These are phyloP conservation scores for Nelumbo lutea DNA, from an alignment of 164 flowering plant species.

Conservation along the genomic window DNA sequence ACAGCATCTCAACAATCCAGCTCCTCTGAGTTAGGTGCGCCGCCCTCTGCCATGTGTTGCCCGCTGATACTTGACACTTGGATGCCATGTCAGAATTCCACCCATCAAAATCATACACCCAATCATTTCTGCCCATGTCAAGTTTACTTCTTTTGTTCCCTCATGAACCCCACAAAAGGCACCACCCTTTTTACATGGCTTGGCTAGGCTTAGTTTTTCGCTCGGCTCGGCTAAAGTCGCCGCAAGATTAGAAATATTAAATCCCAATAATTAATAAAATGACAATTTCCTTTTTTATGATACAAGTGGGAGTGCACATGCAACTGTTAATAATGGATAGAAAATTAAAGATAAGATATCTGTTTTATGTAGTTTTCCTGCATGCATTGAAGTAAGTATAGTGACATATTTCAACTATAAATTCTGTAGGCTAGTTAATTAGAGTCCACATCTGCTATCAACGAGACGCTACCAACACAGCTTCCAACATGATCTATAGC, in stretches of 20 bases:
- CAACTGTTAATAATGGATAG: too few relatives aligned
- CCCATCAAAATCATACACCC: conserved; percentile 27
- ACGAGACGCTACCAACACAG: too few relatives aligned
- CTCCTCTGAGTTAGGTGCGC: conserved; percentile 37
- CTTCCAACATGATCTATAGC: too few relatives aligned
- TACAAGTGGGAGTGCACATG: not conserved
- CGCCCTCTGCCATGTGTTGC: conserved; percentile 42
- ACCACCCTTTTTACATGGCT: conserved; percentile 1
- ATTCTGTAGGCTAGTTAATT: too few relatives aligned
- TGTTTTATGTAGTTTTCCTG: too few relatives aligned
- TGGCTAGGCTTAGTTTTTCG: not conserved
- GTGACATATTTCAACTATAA: too few relatives aligned
- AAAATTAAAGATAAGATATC: too few relatives aligned
- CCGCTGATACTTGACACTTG: conserved; percentile 18
- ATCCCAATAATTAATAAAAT: not conserved
- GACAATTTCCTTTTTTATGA: not conserved
- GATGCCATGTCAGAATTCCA: conserved; percentile 20
- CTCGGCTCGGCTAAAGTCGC: not conserved
- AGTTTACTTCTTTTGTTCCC: not conserved
- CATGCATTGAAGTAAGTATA: too few relatives aligned
- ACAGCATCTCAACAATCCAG: not conserved
- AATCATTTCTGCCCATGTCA: conserved; percentile 29
- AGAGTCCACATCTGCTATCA: too few relatives aligned
- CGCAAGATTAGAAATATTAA: not conserved
- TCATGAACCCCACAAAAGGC: conserved; percentile 4